Percentiles rank a stretch among this genome's conserved stretches.
These are phyloP conservation scores for Centella asiatica DNA, from an alignment of 129 eudicot genomes.

Conservation along the genomic window DNA sequence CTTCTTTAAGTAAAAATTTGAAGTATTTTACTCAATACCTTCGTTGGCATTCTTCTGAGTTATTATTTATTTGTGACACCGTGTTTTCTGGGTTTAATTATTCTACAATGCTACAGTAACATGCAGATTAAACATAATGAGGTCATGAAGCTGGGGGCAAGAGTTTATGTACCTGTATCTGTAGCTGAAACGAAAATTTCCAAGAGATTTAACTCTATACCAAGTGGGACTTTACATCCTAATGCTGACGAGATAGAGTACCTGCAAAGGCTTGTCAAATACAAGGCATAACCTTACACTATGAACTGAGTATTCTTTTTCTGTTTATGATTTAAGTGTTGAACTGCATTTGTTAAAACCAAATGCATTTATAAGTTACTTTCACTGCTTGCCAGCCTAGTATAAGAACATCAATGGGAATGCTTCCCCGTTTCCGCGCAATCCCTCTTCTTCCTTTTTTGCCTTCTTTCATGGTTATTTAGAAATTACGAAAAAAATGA, in stretches of 20 bases:
- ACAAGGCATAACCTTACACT: slow-evolving; percentile 46
- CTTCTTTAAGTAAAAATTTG: too few species aligned
- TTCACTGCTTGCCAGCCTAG: too few species aligned
- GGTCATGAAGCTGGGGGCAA: slow-evolving; percentile 64
- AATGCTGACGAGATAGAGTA: slow-evolving; percentile 87
- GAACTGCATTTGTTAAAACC: not conserved
- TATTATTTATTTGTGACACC: not conserved
- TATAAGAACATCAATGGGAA: too few species aligned
- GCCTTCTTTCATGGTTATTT: too few species aligned
- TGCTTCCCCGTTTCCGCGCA: too few species aligned
- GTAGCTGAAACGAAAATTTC: slow-evolving; percentile 79
- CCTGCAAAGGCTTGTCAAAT: slow-evolving; percentile 78
- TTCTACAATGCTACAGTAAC: slow-evolving; percentile 17
- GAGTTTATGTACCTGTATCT: slow-evolving; percentile 57
- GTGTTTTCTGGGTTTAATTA: slow-evolving; percentile 13
- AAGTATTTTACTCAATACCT: not conserved
- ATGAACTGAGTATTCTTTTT: not conserved
- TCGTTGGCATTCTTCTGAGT: not conserved
- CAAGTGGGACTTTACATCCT: slow-evolving; percentile 72
- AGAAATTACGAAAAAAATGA: too few species aligned
- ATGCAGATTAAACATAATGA: slow-evolving; percentile 70
- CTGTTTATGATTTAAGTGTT: slow-evolving; percentile 1
- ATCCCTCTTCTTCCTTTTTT: too few species aligned
- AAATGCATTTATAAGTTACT: too few species aligned
- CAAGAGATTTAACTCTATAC: slow-evolving; percentile 72